Percentiles rank a stretch among this genome's conserved stretches.
phyloP scores from a whole-genome alignment of 371 early-diverging fungal species.

The Apophysomyces variabilis region DNA sequence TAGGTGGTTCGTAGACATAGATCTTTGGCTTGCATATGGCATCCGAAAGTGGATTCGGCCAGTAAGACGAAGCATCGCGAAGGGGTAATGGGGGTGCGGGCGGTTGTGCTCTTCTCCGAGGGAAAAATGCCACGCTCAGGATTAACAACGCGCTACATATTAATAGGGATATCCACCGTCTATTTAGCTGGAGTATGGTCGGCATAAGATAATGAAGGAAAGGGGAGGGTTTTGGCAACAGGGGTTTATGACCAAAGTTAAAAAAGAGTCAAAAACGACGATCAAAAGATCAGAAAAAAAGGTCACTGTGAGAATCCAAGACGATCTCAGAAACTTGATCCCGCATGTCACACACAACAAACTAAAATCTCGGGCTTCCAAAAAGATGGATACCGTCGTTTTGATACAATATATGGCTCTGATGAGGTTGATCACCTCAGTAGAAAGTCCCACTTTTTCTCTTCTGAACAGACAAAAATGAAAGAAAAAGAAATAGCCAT shows the following conservation, averaged over 20 bases:
- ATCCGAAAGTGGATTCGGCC: slow-evolving; percentile 58
- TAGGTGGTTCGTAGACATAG: slow-evolving; percentile 56
- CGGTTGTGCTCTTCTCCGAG: background rate
- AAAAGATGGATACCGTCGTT: too few species aligned
- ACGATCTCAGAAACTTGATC: too few species aligned
- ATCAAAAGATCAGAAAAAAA: background rate
- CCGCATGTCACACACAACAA: too few species aligned
- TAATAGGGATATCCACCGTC: slow-evolving; percentile 23
- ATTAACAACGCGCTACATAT: slow-evolving; percentile 3
- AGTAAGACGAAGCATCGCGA: slow-evolving; percentile 34
- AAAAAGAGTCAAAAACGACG: background rate
- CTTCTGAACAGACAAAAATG: too few species aligned
- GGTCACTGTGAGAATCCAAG: background rate
- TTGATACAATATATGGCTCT: too few species aligned
- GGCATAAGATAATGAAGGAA: slow-evolving; percentile 13
- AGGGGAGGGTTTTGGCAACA: background rate
- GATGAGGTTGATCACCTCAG: too few species aligned
- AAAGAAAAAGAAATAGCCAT: too few species aligned
- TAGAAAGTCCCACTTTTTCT: too few species aligned
- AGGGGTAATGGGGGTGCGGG: slow-evolving; percentile 46
- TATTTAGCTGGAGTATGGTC: slow-evolving; percentile 28
- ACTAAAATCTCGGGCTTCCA: too few species aligned
- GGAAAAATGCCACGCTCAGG: background rate
- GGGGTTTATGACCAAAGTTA: background rate
- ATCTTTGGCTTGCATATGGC: slow-evolving; percentile 58